These are phyloP conservation scores for Achaetomium macrosporum DNA, from an alignment of 2,329 filamentous ascomycete genomes.

Conservation along the genomic window DNA sequence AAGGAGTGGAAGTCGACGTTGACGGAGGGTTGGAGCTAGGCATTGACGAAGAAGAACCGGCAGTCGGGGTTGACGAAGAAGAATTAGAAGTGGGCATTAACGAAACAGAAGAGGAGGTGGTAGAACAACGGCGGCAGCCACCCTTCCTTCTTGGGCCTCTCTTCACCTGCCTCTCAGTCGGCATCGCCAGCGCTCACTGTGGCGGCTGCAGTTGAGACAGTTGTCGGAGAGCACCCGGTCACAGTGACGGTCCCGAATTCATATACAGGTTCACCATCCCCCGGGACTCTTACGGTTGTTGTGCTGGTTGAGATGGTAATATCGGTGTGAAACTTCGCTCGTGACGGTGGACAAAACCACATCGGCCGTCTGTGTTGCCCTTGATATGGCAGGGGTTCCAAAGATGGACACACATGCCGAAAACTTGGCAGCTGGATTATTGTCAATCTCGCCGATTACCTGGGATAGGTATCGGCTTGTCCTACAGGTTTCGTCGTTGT, in stretches of 20 bases:
- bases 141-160: too few species aligned
- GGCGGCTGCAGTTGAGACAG: too few species aligned
- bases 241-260: not conserved
- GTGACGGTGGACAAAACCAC: not conserved
- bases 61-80: not conserved
- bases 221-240: conserved; percentile 4
- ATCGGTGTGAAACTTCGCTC: conserved; percentile 5
- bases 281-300: not conserved
- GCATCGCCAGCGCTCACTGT: too few species aligned
- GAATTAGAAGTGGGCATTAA: not conserved
- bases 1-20: not conserved
- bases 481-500: too few species aligned
- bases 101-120: too few species aligned
- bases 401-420: conserved; percentile 2
- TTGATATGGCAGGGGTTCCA: not conserved
- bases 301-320: conserved; percentile 9
- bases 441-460: conserved; percentile 4
- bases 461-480: not conserved
- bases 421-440: not conserved
- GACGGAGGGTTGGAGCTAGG: not conserved
- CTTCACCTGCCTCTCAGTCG: too few species aligned
- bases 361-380: not conserved
- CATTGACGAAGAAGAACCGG: not conserved
- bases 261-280: not conserved
- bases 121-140: too few species aligned